Evolutionary conservation across 1,284 basidiomycete species (phyloP).

Genomic region (Irpex rosettiformis): DNA sequence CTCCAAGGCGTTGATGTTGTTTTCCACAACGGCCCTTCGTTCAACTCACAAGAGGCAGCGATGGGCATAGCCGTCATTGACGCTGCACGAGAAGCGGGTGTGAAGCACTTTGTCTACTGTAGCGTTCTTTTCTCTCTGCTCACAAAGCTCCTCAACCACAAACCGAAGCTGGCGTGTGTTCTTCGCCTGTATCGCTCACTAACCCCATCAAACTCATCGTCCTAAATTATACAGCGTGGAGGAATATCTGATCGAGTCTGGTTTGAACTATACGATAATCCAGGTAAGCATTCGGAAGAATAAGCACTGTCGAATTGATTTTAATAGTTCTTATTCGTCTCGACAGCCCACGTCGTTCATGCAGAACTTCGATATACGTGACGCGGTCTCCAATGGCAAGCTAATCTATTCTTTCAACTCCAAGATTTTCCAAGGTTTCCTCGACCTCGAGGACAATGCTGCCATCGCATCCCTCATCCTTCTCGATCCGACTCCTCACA

Average conservation of each 20-base stretch:
- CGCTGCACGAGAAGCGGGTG: constrained; percentile 31
- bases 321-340: not conserved
- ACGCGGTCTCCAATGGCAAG: constrained; percentile 14
- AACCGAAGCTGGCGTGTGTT: constrained; percentile 29
- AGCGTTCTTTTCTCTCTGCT: constrained; percentile 31
- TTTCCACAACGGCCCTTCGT: constrained; percentile 30
- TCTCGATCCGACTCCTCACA: constrained; percentile 26
- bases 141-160: constrained; percentile 31
- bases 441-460: constrained; percentile 30
- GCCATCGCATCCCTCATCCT: constrained; percentile 25
- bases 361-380: constrained; percentile 28
- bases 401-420: constrained; percentile 23
- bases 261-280: constrained; percentile 32
- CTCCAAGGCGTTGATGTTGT: constrained; percentile 26
- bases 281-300: constrained; percentile 17
- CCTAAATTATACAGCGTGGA: constrained; percentile 23
- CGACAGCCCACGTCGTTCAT: constrained; percentile 30
- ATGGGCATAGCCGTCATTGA: constrained; percentile 37
- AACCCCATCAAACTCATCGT: not conserved
- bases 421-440: constrained; percentile 28
- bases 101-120: constrained; percentile 38
- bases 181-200: not conserved
- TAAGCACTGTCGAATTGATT: not conserved
- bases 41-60: constrained; percentile 27
- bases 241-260: constrained; percentile 33